Percentiles rank a stretch among this genome's conserved stretches.
Conservation (phyloP, 345 rosid genomes). For the Aegle marmelos region DNA sequence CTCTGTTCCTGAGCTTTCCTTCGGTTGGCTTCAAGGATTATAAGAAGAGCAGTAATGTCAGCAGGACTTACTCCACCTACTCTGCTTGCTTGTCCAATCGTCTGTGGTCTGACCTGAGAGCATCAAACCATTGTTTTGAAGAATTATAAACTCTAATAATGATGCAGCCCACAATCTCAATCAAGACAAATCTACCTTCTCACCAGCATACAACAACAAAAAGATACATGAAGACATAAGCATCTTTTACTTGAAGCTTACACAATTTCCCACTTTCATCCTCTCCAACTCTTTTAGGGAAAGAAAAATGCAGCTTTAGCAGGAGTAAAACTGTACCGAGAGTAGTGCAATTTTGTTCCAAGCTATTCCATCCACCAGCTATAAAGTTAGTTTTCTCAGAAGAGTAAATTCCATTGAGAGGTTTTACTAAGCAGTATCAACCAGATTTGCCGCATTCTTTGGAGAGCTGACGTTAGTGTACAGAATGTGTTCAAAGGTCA, state of each 20-base stretch:
- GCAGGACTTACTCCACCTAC: conserved; percentile 98
- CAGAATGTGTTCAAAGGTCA: neutral
- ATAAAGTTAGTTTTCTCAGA: neutral
- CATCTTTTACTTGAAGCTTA: neutral
- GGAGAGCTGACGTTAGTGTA: neutral
- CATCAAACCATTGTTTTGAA: conserved; percentile 4
- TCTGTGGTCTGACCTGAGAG: conserved; percentile 86
- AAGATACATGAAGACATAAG: neutral
- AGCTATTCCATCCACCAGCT: neutral
- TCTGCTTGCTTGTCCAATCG: conserved; percentile 91
- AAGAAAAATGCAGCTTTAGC: neutral
- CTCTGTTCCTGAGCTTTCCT: conserved; percentile 59
- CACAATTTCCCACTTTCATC: neutral
- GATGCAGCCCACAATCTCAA: neutral
- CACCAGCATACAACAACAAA: neutral
- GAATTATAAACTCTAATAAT: neutral
- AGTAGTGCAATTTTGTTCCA: neutral
- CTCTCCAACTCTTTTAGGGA: neutral
- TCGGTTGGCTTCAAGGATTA: conserved; percentile 71
- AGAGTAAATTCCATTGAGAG: neutral
- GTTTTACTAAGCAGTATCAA: neutral
- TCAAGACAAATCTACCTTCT: neutral
- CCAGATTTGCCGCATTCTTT: neutral
- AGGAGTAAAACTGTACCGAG: neutral
- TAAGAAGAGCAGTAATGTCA: conserved; percentile 84